Evolutionary conservation across 208 protist species (phyloP).

Genomic region (Crithidia expoeki): DNA sequence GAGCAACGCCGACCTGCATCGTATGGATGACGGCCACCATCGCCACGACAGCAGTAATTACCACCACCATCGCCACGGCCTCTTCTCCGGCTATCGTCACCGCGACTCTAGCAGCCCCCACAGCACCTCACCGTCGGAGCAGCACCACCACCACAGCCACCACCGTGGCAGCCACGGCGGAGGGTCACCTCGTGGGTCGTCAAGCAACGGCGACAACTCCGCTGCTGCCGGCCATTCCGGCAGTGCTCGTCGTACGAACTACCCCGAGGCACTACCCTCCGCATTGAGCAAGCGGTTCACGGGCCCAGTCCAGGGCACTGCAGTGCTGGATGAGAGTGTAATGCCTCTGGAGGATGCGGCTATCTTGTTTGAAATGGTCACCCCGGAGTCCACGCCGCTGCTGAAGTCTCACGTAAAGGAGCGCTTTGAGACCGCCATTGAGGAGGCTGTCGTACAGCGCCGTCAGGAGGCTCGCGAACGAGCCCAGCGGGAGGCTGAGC

Average conservation of each 20-base stretch:
- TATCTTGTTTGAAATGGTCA: slow-evolving; percentile 22
- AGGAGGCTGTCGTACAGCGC: not conserved
- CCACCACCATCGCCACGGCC: not conserved
- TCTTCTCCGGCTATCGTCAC: slow-evolving; percentile 1
- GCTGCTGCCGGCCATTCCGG: not conserved
- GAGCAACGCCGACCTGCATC: not conserved
- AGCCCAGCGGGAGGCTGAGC: not conserved
- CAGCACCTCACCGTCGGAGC: not conserved
- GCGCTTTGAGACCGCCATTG: slow-evolving; percentile 25
- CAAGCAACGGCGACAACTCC: not conserved
- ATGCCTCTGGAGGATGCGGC: slow-evolving; percentile 14
- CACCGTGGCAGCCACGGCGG: not conserved
- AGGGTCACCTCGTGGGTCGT: not conserved
- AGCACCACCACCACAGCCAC: not conserved
- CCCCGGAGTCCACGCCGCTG: slow-evolving; percentile 14
- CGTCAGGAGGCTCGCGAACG: not conserved
- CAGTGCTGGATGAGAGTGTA: slow-evolving; percentile 24
- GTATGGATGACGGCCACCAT: not conserved
- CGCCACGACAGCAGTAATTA: not conserved
- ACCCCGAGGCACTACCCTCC: slow-evolving; percentile 29
- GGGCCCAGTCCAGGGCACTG: slow-evolving; percentile 29
- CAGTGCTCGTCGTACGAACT: not conserved
- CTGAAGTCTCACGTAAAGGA: slow-evolving; percentile 19
- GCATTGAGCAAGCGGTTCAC: slow-evolving; percentile 3
- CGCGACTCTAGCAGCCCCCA: not conserved